phyloP scores from a whole-genome alignment of 164 flowering plant genomes.

The Paratinospora sagittata region DNA sequence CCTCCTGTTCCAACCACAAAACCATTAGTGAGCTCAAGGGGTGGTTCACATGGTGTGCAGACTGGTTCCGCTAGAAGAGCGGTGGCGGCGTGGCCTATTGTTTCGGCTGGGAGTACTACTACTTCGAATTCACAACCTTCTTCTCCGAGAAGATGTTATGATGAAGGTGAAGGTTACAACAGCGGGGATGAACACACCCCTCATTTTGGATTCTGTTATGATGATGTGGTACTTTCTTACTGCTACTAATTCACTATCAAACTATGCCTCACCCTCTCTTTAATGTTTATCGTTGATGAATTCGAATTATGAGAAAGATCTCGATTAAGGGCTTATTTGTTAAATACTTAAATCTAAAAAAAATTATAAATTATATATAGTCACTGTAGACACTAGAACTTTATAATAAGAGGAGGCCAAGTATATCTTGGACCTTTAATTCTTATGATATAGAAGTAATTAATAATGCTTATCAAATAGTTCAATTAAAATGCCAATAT shows the following conservation, averaged over 20 bases:
- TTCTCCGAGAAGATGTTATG: constrained; percentile 82
- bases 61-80: constrained; percentile 68
- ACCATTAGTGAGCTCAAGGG: constrained; percentile 43
- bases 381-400: too few relatives aligned
- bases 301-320: background rate
- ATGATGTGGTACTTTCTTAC: constrained; percentile 57
- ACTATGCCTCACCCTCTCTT: background rate
- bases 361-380: too few relatives aligned
- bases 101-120: constrained; percentile 54
- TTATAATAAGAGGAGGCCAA: too few relatives aligned
- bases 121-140: constrained; percentile 77
- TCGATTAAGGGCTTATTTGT: background rate
- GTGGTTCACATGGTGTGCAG: constrained; percentile 38
- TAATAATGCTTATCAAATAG: background rate
- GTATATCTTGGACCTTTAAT: too few relatives aligned
- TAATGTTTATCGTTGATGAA: background rate
- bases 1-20: constrained; percentile 78
- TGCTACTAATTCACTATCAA: background rate
- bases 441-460: background rate
- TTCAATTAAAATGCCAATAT: too few relatives aligned
- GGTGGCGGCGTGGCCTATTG: constrained; percentile 59
- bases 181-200: constrained; percentile 96
- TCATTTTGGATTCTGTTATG: constrained; percentile 60
- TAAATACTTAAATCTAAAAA: too few relatives aligned
- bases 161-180: constrained; percentile 90